Conservation (phyloP, 371 early-diverging fungal genomes). For the Lichtheimia ornata region DNA sequence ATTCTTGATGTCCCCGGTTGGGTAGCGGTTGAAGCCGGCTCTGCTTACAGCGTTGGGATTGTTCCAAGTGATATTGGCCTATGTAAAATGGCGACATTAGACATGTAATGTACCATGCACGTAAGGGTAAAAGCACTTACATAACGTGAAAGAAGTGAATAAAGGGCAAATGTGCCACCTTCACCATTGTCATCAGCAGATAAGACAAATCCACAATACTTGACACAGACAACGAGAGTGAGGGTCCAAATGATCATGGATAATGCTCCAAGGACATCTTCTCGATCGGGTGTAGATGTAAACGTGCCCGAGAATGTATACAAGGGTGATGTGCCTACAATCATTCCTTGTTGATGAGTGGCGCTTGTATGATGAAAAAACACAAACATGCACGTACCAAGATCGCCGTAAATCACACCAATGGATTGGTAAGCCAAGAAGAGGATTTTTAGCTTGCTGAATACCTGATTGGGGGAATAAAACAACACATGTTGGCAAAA, state of each 20-base stretch:
- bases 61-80: slow-evolving; percentile 25
- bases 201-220: slow-evolving; percentile 55
- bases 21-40: slow-evolving; percentile 14
- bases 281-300: slow-evolving; percentile 14
- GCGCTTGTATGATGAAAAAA: neutral
- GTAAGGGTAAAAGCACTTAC: too few species aligned
- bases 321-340: slow-evolving; percentile 45
- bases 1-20: slow-evolving; percentile 17
- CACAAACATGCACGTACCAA: slow-evolving; percentile 24
- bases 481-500: too few species aligned
- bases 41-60: slow-evolving; percentile 15
- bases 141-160: slow-evolving; percentile 46
- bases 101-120: too few species aligned
- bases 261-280: slow-evolving; percentile 41
- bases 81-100: too few species aligned
- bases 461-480: neutral
- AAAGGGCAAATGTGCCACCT: slow-evolving; percentile 64
- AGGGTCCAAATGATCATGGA: slow-evolving; percentile 60
- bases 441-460: slow-evolving; percentile 16
- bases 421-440: slow-evolving; percentile 28
- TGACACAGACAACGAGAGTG: slow-evolving; percentile 48
- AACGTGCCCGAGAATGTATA: slow-evolving; percentile 54
- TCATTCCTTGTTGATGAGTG: neutral
- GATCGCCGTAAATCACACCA: slow-evolving; percentile 54
- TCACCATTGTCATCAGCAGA: slow-evolving; percentile 65